phyloP scores from a whole-genome alignment of 1,139 yeast genomes.

The Nakaseomyces glabratus region DNA sequence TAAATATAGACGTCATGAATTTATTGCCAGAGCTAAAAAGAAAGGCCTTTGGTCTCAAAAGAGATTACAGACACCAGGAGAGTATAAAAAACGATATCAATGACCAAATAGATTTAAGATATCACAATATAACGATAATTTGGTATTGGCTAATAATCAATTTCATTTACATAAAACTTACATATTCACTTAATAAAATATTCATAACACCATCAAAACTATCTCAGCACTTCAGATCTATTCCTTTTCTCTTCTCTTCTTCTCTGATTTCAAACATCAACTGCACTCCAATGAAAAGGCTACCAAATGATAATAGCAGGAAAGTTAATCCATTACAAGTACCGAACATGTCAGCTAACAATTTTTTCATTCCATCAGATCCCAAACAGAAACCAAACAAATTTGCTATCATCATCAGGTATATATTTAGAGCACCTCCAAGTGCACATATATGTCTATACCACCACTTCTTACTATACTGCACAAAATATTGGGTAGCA shows the following conservation, averaged over 20 bases:
- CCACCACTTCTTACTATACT: conserved; percentile 48
- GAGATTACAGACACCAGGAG: conserved; percentile 67
- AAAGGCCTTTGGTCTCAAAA: conserved; percentile 66
- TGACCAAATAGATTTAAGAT: too few species aligned
- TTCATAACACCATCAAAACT: too few species aligned
- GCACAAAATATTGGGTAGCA: conserved; percentile 41
- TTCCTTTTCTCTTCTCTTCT: conserved; percentile 72
- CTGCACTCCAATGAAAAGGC: conserved; percentile 77
- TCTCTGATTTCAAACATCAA: conserved; percentile 93
- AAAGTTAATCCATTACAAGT: conserved; percentile 61
- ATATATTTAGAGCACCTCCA: conserved; percentile 83
- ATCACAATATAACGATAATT: too few species aligned
- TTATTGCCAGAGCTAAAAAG: conserved; percentile 45
- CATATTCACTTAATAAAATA: too few species aligned
- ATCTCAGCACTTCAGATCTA: conserved; percentile 68
- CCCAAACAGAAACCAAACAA: conserved; percentile 92
- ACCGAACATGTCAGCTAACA: conserved; percentile 61
- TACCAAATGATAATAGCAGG: conserved; percentile 52
- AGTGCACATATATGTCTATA: conserved; percentile 73
- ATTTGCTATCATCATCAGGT: conserved; percentile 98
- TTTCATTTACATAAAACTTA: too few species aligned
- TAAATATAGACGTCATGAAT: conserved; percentile 51
- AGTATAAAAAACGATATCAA: conserved; percentile 61
- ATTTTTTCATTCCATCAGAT: conserved; percentile 63
- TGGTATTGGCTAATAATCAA: too few species aligned